Evolutionary conservation across 2,329 filamentous ascomycete species (phyloP), one percentile per base, ranked within the genome.

Genomic region (Talaromyces funiculosus): DNA sequence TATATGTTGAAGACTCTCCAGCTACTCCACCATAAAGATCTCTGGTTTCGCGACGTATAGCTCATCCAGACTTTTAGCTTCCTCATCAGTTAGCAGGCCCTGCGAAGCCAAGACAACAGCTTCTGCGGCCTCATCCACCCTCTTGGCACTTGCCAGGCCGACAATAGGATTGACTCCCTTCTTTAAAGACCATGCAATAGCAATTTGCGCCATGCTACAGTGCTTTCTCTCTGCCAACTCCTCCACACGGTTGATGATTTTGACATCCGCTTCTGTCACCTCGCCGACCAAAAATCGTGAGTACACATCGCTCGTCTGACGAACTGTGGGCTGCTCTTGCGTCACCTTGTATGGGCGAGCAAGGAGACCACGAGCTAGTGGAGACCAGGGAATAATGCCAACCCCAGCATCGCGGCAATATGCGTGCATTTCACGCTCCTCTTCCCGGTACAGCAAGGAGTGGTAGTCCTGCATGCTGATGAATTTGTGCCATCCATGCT

Each of bases 391-490:
- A 53, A 81, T 77, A 29, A 81, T 64, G 1, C 79, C 79, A 29
- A 81, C 75, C 3, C 79, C 80, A 1, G 77, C 79, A 14, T 72
- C 71, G 18, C 76, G 69, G 64, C 80, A 82, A 63, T 77, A 81
- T 10, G 74, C 72, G 62, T 75, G 81, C 81, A 83, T 83, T 64
- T 83, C 81, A 1, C 81, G 72, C 68, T 83, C 84, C 63, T 87
- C 85, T 66, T 88, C 85, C 3, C 85, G 80, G 67, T 85, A 85
- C 2, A 84, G 68, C 1, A 84, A 73, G 62, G 82, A 83, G 67
- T 85, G 81, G 59, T 80, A 79, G 14, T 80, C 80, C 20, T 85
- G 83, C 82, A 85, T 58, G 42, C 55, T 58, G 16, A 58, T 58
- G 31, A 58, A 58, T 29, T 58, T 58, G 20, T 49, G 85, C 83